Base-by-base conservation (phyloP, 352 stramenopile species). In the Globisporangium splendens region DNA sequence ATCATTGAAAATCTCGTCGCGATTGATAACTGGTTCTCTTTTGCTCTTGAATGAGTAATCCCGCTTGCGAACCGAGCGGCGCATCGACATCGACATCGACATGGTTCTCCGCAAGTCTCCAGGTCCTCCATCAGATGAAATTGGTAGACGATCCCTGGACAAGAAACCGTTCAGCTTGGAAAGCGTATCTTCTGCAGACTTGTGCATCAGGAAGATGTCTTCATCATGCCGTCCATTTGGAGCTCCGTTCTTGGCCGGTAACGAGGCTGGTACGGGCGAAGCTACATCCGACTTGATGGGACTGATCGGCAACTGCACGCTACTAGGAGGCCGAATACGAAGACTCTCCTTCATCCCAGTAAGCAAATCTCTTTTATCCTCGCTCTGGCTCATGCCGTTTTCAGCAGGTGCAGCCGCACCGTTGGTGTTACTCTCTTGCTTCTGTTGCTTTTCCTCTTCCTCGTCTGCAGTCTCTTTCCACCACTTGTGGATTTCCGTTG, bases 11-110 rank as follows among this genome's bases (percentile, higher is more conserved):
- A 91, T 91, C 22, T 61, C 73, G 62, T 91, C 77, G 15, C 69
- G 77, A 31, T 91, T 83, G 31, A 91, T 61, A 76, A 59, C 20
- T 68, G 49, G 15, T 77, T 67, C 17, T 78, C 68, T 3, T 44
- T 43, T 35, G 13, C 53, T 58, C 11, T 70, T 75, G 17, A 81
- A 64, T 28, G 77, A 88, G 52, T 89, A 89, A 46, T 89, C 75
- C 10, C 81, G 77, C 31, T 71, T 68, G 28, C 77, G 70, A 46
- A 88, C 68, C 12, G 76, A 78, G 21, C 73, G 69, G 3, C 69
- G 68, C 69, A 91, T 81, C 2, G 81, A 83, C 56, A 87, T 77
- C 35, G 76, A 88, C 78, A 85, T 86, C 31, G 48, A 88, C 78
- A 85, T 86, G 21, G 48, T 63, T 12, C 52, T 52, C 4, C 52